phyloP scores from a whole-genome alignment of 768 basidiomycete genomes.

The Nidula microcarpa region DNA sequence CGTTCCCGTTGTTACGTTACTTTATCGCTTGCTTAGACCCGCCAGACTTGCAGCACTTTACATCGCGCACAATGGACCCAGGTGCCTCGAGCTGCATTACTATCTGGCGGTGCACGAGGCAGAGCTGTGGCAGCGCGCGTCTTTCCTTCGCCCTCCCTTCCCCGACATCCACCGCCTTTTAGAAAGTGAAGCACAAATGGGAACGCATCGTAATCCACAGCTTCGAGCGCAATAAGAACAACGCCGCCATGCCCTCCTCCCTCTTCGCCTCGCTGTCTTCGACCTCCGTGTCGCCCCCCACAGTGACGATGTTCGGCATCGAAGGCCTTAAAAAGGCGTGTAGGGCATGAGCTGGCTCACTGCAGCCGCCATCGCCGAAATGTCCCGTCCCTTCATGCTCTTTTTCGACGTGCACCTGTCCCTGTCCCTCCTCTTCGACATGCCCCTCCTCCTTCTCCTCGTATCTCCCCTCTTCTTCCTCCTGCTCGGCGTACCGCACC shows the following conservation, averaged over 20 bases:
- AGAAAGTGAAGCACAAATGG: constrained; percentile 77
- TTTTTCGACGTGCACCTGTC: constrained; percentile 7
- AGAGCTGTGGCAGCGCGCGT: constrained; percentile 62
- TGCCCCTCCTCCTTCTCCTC: constrained; percentile 7
- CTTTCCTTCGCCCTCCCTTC: not conserved
- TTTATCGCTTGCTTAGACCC: constrained; percentile 42
- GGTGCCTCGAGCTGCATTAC: constrained; percentile 75
- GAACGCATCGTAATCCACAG: constrained; percentile 72
- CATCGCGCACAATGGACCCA: constrained; percentile 85
- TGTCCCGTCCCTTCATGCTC: too few species aligned
- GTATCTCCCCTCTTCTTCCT: constrained; percentile 10
- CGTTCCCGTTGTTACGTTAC: not conserved
- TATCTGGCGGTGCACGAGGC: constrained; percentile 71
- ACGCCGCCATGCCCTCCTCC: constrained; percentile 7
- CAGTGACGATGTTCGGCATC: constrained; percentile 14
- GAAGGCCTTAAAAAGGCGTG: constrained; percentile 66
- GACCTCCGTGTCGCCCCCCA: not conserved
- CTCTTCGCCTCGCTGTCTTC: not conserved
- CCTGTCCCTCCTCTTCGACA: not conserved
- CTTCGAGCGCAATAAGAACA: constrained; percentile 26
- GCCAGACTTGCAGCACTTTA: constrained; percentile 69
- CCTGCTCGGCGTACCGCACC: not conserved
- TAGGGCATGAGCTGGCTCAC: constrained; percentile 56
- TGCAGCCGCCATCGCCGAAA: constrained; percentile 23
- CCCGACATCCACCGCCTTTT: not conserved